Evolutionary conservation across 2,329 filamentous ascomycete species (phyloP).

Genomic region (Teratosphaeria viscida): DNA sequence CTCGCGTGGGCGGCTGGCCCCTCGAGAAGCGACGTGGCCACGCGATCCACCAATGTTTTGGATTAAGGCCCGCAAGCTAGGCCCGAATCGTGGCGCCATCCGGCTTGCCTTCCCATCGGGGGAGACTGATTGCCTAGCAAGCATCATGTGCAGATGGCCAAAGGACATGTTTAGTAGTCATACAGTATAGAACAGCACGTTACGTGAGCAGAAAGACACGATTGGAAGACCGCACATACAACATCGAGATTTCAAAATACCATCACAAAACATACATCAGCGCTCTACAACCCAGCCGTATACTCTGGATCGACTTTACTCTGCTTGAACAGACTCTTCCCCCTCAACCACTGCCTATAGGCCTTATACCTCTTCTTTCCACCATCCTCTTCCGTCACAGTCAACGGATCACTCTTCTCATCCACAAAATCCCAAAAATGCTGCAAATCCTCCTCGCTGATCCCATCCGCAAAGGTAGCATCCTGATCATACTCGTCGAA

Average conservation of each 20-base stretch:
- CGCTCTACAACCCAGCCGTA: not conserved
- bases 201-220: not conserved
- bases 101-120: no score
- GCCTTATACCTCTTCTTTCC: conserved; percentile 94
- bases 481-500: conserved; percentile 21
- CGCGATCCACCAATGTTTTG: not conserved
- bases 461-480: conserved; percentile 30
- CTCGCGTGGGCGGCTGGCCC: not conserved
- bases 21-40: not conserved
- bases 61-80: no score
- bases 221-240: not conserved
- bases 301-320: conserved; percentile 44
- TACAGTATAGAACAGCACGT: not conserved
- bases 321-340: conserved; percentile 95
- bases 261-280: not conserved
- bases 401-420: conserved; percentile 72
- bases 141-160: not conserved
- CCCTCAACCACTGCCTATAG: conserved; percentile 86
- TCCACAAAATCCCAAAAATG: conserved; percentile 69
- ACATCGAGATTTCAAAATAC: not conserved
- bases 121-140: not conserved
- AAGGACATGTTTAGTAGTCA: not conserved
- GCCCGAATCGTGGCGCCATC: no score
- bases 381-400: conserved; percentile 75
- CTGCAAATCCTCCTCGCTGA: conserved; percentile 54